Evolutionary conservation across 441 rosid genomes (phyloP).

Genomic region (Arabidopsis lyrata): DNA sequence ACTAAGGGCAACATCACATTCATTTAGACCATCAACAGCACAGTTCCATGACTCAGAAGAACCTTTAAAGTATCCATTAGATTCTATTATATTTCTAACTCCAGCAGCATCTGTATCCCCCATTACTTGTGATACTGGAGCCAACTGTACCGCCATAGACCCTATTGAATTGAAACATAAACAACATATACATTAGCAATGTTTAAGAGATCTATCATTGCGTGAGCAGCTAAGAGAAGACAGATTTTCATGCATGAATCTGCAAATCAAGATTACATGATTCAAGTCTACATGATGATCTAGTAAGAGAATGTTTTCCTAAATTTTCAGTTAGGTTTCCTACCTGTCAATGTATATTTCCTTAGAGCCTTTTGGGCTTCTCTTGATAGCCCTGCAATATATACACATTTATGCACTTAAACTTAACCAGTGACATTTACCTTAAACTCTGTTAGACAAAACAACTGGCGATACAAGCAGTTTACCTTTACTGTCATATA

Average conservation of each 20-base stretch:
- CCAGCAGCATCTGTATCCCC: conserved; percentile 72
- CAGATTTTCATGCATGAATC: conserved; percentile 15
- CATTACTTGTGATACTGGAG: conserved; percentile 56
- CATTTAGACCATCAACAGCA: conserved; percentile 60
- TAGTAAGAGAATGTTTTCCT: conserved; percentile 5
- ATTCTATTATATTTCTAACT: conserved; percentile 69
- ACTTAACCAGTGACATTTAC: conserved; percentile 6
- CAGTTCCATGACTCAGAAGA: conserved; percentile 61
- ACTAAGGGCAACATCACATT: conserved; percentile 60
- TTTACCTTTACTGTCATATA: conserved; percentile 85
- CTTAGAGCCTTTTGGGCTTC: conserved; percentile 83
- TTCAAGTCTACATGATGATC: conserved; percentile 16
- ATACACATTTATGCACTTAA: conserved; percentile 29
- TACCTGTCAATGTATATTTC: conserved; percentile 80
- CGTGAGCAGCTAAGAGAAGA: neutral
- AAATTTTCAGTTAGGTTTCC: conserved; percentile 4
- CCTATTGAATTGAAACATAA: conserved; percentile 49
- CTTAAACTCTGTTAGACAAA: conserved; percentile 21
- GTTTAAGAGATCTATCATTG: conserved; percentile 11
- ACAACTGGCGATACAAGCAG: conserved; percentile 28
- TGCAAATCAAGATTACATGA: conserved; percentile 16
- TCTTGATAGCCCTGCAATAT: conserved; percentile 78
- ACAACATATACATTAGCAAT: neutral
- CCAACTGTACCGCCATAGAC: conserved; percentile 66
- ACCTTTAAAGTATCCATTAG: conserved; percentile 70